Conservation (phyloP, 2,329 filamentous ascomycete genomes). For the Botrytis elliptica region DNA sequence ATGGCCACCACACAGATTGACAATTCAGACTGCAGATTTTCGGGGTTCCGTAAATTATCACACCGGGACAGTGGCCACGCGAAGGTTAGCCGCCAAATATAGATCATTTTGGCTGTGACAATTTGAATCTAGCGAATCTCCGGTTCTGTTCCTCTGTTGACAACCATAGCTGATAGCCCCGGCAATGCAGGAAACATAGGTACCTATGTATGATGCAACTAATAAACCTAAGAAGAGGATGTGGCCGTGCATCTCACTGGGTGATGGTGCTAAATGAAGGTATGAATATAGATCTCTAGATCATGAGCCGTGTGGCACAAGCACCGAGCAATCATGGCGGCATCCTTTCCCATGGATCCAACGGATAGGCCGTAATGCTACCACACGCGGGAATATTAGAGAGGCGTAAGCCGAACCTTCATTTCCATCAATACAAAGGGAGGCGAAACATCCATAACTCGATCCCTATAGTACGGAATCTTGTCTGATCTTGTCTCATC, state of each 20-base stretch:
- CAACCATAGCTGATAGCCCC: neutral
- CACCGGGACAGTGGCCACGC: neutral
- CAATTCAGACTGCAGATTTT: neutral
- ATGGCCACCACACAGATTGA: neutral
- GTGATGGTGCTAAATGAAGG: neutral
- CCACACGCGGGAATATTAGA: neutral
- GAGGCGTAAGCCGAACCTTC: neutral
- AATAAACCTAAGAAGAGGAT: neutral
- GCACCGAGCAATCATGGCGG: neutral
- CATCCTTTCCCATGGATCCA: neutral
- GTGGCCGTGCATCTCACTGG: neutral
- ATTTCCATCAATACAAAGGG: neutral
- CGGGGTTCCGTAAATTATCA: neutral
- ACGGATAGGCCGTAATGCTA: neutral
- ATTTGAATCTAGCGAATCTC: neutral
- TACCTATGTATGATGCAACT: neutral
- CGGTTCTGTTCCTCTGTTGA: neutral
- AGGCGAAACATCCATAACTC: neutral
- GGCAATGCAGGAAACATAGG: neutral
- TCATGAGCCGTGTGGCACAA: neutral
- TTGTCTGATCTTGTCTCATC: constrained; percentile 17
- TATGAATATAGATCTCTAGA: neutral
- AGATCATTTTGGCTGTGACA: neutral
- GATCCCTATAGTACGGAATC: neutral
- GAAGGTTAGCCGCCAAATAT: neutral